phyloP scores from a whole-genome alignment of 78 protist species.

The Neovahlkampfia damariscottae region DNA sequence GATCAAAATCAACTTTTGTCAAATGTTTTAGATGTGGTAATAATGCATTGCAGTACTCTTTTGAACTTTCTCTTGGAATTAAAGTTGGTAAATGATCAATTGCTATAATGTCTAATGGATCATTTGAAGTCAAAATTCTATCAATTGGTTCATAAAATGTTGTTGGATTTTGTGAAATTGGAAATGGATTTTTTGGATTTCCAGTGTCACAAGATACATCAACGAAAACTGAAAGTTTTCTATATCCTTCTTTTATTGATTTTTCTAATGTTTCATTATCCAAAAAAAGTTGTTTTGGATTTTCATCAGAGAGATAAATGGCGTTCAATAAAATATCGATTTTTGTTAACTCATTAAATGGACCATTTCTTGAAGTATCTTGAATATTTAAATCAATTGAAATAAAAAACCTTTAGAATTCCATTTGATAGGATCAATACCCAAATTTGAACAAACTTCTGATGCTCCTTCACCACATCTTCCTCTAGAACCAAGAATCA shows the following conservation, averaged over 20 bases:
- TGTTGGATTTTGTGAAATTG: conserved; percentile 28
- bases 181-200: conserved; percentile 62
- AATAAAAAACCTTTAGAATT: too few relatives aligned
- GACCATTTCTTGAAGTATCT: conserved; percentile 64
- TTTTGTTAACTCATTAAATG: conserved; percentile 37
- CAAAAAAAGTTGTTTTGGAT: conserved; percentile 45
- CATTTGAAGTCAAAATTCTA: background rate
- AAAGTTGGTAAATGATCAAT: conserved; percentile 42
- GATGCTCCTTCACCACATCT: conserved; percentile 58
- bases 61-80: conserved; percentile 19
- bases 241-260: background rate
- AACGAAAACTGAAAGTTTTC: conserved; percentile 20
- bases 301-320: conserved; percentile 43
- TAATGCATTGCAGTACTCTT: conserved; percentile 23
- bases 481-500: conserved; percentile 64
- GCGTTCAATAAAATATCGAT: conserved; percentile 53
- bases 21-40: conserved; percentile 22
- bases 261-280: conserved; percentile 4
- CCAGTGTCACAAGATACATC: conserved; percentile 58
- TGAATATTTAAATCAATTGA: conserved; percentile 47
- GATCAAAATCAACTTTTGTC: background rate
- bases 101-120: conserved; percentile 35
- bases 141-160: conserved; percentile 29
- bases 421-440: too few relatives aligned
- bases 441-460: conserved; percentile 20